phyloP scores from a whole-genome alignment of 305 asterid genomes.

The Solanum hybrid region DNA sequence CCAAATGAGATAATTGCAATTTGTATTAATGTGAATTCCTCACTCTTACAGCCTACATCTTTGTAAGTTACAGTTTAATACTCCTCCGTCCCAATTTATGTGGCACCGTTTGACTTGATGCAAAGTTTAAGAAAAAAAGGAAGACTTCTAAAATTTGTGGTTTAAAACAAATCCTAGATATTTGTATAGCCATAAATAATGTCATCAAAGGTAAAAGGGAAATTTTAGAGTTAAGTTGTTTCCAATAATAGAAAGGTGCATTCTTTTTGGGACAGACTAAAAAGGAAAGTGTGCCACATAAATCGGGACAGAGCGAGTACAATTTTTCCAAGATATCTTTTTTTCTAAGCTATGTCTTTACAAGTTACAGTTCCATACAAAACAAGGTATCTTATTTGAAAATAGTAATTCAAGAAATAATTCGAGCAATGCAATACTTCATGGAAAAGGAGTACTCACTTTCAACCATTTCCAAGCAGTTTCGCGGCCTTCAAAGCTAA shows the following conservation, averaged over 20 bases:
- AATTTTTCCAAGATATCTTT: background rate
- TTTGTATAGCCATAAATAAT: background rate
- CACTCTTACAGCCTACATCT: background rate
- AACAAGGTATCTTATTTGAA: background rate
- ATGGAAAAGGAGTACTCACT: slow-evolving; percentile 33
- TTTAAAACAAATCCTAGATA: background rate
- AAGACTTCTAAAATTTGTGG: background rate
- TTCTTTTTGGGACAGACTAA: background rate
- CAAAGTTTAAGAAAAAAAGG: background rate
- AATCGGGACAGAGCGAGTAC: background rate
- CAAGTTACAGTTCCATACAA: background rate
- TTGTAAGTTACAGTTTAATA: background rate
- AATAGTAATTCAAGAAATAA: background rate
- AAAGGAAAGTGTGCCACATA: background rate
- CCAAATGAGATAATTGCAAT: background rate
- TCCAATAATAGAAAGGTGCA: background rate
- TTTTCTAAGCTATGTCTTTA: background rate
- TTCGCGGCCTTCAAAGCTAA: slow-evolving; percentile 69
- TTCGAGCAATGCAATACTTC: background rate
- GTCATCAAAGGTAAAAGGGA: background rate
- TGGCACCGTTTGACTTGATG: background rate
- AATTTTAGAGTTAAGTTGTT: background rate
- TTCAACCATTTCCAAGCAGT: slow-evolving; percentile 86
- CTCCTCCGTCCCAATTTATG: background rate
- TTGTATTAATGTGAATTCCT: background rate